A percentile compares a stretch with the other conserved stretches of the same genome.
Conservation (phyloP, 1,139 yeast genomes). For the Candida sp. region DNA sequence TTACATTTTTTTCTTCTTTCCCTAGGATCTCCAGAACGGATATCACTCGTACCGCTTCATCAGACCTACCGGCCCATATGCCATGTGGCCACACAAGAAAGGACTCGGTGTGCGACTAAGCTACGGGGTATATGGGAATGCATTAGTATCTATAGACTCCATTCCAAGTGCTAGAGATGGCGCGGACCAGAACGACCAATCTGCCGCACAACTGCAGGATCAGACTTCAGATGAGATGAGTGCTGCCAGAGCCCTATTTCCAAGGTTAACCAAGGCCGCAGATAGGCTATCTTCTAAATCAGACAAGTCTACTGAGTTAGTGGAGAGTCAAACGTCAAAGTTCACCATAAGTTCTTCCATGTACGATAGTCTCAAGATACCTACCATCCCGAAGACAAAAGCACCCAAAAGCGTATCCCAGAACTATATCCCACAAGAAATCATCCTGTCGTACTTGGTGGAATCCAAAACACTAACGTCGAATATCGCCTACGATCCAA, state of each 20-base stretch:
- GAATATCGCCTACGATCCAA: slow-evolving; percentile 41
- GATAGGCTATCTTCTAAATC: background rate
- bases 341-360: slow-evolving; percentile 17
- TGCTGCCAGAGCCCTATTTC: background rate
- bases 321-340: slow-evolving; percentile 15
- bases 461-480: slow-evolving; percentile 31
- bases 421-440: slow-evolving; percentile 25
- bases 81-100: slow-evolving; percentile 46
- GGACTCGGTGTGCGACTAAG: slow-evolving; percentile 46
- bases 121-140: slow-evolving; percentile 41
- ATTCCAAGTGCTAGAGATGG: background rate
- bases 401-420: background rate
- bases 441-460: slow-evolving; percentile 24
- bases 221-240: background rate
- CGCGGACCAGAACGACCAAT: background rate
- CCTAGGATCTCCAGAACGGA: background rate
- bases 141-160: slow-evolving; percentile 16
- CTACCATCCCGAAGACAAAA: background rate
- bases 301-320: slow-evolving; percentile 4
- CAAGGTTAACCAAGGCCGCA: background rate
- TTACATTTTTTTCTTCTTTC: background rate
- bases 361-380: slow-evolving; percentile 15
- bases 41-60: background rate
- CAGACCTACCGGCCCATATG: background rate
- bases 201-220: background rate